Conservation (phyloP, 1,284 basidiomycete species). For the Irpex sp. region DNA sequence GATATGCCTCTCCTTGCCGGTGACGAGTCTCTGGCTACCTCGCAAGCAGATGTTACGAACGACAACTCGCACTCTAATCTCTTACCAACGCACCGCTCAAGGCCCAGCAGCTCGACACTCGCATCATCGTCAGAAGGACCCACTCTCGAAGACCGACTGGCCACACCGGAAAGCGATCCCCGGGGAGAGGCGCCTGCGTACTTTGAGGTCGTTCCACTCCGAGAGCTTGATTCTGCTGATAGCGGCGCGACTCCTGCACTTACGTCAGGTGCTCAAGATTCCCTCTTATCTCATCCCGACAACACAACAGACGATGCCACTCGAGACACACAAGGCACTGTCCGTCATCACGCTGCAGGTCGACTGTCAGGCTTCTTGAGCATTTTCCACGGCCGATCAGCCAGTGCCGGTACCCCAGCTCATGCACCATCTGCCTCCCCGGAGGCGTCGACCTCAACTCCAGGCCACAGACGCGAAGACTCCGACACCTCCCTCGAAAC, state of each 20-base stretch:
- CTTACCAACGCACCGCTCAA: slow-evolving; percentile 1
- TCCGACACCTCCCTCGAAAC: slow-evolving; percentile 19
- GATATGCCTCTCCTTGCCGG: slow-evolving; percentile 23
- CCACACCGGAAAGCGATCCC: slow-evolving; percentile 23
- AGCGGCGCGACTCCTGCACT: neutral
- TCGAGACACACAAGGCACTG: neutral
- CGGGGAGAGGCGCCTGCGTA: slow-evolving; percentile 65
- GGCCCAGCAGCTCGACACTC: slow-evolving; percentile 24
- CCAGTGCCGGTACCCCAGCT: slow-evolving; percentile 2
- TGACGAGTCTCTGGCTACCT: slow-evolving; percentile 10
- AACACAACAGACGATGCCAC: slow-evolving; percentile 5
- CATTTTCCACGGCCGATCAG: slow-evolving; percentile 22
- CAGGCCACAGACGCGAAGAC: slow-evolving; percentile 17
- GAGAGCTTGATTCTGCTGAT: slow-evolving; percentile 10
- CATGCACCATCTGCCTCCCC: slow-evolving; percentile 6
- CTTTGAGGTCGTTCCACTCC: slow-evolving; percentile 47
- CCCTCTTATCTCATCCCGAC: neutral
- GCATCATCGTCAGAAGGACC: slow-evolving; percentile 11
- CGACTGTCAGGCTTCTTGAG: slow-evolving; percentile 21
- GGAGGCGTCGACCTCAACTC: slow-evolving; percentile 1
- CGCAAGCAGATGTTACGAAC: neutral
- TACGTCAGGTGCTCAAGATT: neutral
- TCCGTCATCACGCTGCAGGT: slow-evolving; percentile 10
- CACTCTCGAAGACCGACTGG: slow-evolving; percentile 18
- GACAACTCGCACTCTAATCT: slow-evolving; percentile 5